Conservation (phyloP, 2,329 filamentous ascomycete genomes). For the Claviceps maximensis region DNA sequence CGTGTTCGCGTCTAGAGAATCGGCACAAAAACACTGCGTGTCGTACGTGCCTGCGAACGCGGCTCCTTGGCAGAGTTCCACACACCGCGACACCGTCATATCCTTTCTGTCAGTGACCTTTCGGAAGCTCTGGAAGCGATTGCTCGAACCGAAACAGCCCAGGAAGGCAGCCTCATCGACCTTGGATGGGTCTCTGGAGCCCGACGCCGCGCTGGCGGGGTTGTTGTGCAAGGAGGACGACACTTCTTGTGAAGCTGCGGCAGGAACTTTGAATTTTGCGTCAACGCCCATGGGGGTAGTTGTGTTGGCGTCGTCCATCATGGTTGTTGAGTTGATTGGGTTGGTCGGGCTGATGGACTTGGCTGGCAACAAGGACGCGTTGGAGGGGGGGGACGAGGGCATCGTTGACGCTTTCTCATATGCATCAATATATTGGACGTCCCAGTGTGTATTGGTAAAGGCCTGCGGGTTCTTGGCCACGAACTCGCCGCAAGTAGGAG, state of each 20-base stretch:
- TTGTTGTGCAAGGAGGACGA: conserved; percentile 3
- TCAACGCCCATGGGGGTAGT: background rate
- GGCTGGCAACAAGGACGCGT: background rate
- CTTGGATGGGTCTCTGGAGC: conserved; percentile 18
- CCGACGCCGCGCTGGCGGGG: conserved; percentile 4
- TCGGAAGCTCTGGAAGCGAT: conserved; percentile 23
- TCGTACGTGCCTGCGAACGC: conserved; percentile 28
- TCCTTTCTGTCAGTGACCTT: conserved; percentile 14
- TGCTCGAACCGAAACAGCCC: conserved; percentile 29
- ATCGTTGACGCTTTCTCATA: conserved; percentile 17
- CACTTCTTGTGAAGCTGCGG: background rate
- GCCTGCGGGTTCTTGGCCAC: conserved; percentile 31
- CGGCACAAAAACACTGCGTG: conserved; percentile 33
- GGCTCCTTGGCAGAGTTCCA: conserved; percentile 21
- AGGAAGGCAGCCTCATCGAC: conserved; percentile 22
- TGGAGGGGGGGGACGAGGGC: background rate
- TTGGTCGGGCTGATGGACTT: no score
- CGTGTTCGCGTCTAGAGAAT: conserved; percentile 26
- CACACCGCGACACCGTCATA: conserved; percentile 29
- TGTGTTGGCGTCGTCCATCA: conserved; percentile 12
- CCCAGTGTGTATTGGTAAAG: conserved; percentile 32
- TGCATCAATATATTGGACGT: conserved; percentile 42
- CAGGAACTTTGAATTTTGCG: background rate
- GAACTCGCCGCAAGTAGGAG: conserved; percentile 31
- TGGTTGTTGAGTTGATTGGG: background rate